Evolutionary conservation across 176 grass and related monocot genomes (phyloP).

Genomic region (Avena eriantha): DNA sequence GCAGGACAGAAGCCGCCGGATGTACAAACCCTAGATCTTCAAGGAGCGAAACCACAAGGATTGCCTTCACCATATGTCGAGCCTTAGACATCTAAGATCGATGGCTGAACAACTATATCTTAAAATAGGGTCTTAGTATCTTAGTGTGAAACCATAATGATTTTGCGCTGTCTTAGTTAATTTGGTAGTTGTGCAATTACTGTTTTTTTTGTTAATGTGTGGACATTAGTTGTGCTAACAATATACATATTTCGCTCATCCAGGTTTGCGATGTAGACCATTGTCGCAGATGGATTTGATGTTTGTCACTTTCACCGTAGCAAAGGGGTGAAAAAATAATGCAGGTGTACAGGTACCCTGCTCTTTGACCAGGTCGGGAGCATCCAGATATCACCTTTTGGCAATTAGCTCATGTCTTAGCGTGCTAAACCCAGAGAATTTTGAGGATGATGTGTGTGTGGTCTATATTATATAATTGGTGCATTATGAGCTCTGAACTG

Average conservation of each 20-base stretch:
- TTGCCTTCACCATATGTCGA: background rate
- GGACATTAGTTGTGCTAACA: background rate
- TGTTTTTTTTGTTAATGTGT: background rate
- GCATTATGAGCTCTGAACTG: constrained; percentile 21
- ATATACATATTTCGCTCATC: background rate
- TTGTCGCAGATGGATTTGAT: background rate
- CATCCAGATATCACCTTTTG: constrained; percentile 53
- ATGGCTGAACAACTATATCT: background rate
- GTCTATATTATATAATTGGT: background rate
- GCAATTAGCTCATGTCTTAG: constrained; percentile 49
- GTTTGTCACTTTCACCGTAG: background rate
- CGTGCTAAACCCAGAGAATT: constrained; percentile 18
- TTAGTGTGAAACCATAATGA: background rate
- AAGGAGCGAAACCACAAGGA: background rate
- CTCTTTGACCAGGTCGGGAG: constrained; percentile 43
- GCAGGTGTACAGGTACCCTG: constrained; percentile 15
- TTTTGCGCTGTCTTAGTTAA: background rate
- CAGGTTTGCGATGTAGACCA: background rate
- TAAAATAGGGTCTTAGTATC: background rate
- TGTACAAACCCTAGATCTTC: background rate
- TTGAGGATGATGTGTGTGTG: constrained; percentile 25
- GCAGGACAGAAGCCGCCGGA: background rate
- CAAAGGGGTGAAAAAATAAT: constrained; percentile 20
- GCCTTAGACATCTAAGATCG: background rate
- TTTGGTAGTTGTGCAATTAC: background rate